Base-by-base conservation (phyloP, 2,329 filamentous ascomycete species). In the Fusarium solani-melongenae region DNA sequence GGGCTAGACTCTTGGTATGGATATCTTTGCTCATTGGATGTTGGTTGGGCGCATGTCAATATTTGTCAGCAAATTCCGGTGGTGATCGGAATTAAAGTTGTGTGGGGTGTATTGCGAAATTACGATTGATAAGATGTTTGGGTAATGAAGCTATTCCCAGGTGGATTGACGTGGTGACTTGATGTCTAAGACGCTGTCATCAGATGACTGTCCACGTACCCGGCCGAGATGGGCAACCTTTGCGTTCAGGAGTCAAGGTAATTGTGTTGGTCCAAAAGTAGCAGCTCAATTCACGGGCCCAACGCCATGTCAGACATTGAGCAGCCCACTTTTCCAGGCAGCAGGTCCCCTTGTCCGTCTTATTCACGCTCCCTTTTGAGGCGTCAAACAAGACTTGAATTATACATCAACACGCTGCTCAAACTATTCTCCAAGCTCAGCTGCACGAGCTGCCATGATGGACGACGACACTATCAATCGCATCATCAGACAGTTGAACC, bases 391-490 rank as follows among this genome's bases (percentile, higher is more conserved):
- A 31, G 17, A 27, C 17, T 51, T 51, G 17, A 8, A 31, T 7
- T 31, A 3, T n/a, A 6, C 46, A 51, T 31, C 17, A 31, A 22
- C 33, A 17, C 20, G 22, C 14, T 2, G 8, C 9, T 24, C 14
- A 15, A 56, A 17, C 22, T 12, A 36, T 34, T 56, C 0, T 71
- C 60, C 38, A 41, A 4, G 2, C n/a, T 7, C 38, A 0, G 1
- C 38, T 12, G 1, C n/a, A 12, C 12, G 12, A 3, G 10, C n/a
- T 22, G n/a, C 39, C 8, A 22, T n/a, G 11, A 70, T 63, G 56
- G 6, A 9, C 0, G 5, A 29, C 0, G 6, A 0, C 2, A 1
- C 10, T 1, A 11, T 22, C 24, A 17, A 9, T 0, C 0, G 1
- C 12, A 11, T 67, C 17, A 22, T 68, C 2, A 20, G 9, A 9